These are phyloP conservation scores for Apodospora peruviana DNA, from an alignment of 495 filamentous ascomycete species.

Conservation along the genomic window DNA sequence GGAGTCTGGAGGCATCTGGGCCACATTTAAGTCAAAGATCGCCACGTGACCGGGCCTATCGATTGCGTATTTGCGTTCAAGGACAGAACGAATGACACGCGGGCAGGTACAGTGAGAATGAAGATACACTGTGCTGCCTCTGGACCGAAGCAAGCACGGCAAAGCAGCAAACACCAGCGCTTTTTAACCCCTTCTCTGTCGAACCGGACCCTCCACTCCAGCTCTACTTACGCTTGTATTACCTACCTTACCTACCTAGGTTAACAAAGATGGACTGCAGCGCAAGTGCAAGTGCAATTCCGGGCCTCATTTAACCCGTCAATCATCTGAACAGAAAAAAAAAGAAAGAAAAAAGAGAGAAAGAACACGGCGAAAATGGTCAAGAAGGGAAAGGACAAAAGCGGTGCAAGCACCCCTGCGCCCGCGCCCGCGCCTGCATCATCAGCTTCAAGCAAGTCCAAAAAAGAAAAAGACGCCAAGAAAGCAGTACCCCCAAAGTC, in stretches of 20 bases:
- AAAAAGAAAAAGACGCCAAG: constrained; percentile 27
- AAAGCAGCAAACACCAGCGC: neutral
- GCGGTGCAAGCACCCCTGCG: constrained; percentile 28
- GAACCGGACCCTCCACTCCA: neutral
- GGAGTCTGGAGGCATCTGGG: no score
- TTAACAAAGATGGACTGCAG: constrained; percentile 5
- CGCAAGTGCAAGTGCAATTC: constrained; percentile 2
- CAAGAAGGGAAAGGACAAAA: constrained; percentile 44
- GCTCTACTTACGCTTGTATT: neutral
- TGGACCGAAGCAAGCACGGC: neutral
- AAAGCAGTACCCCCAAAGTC: constrained; percentile 17
- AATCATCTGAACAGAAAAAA: neutral
- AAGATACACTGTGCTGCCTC: neutral
- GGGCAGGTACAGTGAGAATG: neutral
- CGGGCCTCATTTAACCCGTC: neutral
- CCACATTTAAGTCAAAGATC: no score
- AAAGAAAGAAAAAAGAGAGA: neutral
- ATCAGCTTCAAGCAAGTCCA: constrained; percentile 19
- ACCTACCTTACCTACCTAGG: neutral
- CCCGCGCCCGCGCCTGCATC: constrained; percentile 11
- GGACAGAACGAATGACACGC: neutral
- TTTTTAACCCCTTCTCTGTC: neutral
- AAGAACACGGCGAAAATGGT: no score
- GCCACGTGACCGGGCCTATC: no score
- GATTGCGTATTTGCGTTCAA: no score